A percentile compares a stretch with the other conserved stretches of the same genome.
Conservation (phyloP, 2,329 filamentous ascomycete species). For the Talaromyces sp. region DNA sequence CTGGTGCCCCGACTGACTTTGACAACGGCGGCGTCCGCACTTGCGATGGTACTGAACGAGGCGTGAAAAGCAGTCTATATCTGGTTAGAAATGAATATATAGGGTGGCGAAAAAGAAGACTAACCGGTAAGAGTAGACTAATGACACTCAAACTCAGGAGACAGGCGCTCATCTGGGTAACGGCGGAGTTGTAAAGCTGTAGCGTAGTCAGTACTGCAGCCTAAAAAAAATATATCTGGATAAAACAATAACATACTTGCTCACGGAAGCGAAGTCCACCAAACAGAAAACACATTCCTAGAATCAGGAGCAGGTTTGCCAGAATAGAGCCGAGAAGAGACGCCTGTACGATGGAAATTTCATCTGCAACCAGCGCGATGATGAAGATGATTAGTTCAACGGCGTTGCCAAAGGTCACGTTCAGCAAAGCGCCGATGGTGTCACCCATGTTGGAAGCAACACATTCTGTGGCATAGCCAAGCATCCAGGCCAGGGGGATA, state of each 20-base stretch:
- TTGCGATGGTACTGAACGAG: constrained; percentile 60
- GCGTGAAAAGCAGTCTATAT: constrained; percentile 79
- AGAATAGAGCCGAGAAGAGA: constrained; percentile 81
- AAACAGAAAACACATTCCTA: constrained; percentile 82
- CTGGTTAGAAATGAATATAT: constrained; percentile 1
- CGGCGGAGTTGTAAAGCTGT: constrained; percentile 81
- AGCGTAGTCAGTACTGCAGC: not conserved
- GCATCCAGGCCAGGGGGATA: constrained; percentile 64
- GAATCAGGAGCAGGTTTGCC: constrained; percentile 75
- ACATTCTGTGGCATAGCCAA: constrained; percentile 68
- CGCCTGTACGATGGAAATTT: constrained; percentile 84
- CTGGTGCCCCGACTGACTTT: constrained; percentile 82
- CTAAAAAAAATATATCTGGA: not conserved
- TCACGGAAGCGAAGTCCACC: constrained; percentile 79
- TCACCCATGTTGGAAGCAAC: constrained; percentile 66
- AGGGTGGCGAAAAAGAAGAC: constrained; percentile 20
- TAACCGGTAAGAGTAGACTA: constrained; percentile 72
- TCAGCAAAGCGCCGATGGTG: constrained; percentile 63
- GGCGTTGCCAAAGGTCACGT: constrained; percentile 70
- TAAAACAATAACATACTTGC: constrained; percentile 52
- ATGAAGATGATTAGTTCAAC: constrained; percentile 68
- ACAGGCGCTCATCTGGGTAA: constrained; percentile 90
- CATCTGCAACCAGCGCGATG: constrained; percentile 68
- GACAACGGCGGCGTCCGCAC: constrained; percentile 65
- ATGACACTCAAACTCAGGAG: constrained; percentile 81